Evolutionary conservation across 2,329 filamentous ascomycete species (phyloP), one percentile per base, ranked within the genome.

Genomic region (Alternaria panax): DNA sequence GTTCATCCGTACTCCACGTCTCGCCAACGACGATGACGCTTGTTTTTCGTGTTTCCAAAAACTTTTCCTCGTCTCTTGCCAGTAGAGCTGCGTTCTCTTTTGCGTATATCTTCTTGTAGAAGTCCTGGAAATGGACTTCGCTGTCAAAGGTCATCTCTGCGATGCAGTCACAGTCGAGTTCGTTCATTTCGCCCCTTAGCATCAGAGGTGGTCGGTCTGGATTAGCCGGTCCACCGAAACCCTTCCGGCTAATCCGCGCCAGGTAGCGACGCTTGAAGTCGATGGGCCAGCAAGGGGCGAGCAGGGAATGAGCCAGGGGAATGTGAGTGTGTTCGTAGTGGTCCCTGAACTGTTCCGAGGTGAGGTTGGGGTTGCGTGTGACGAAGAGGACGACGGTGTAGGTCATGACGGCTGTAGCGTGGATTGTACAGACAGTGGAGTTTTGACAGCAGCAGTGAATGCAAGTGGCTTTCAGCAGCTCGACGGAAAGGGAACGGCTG

Each of bases 271-370:
- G 69, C n/a, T 58, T 66, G 55, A 70, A 66, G 7, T 50, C 40
- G 27, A 60, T 51, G 6, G 70, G 72, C 62, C 71, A 74, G 40
- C 54, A 60, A 7, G 47, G 45, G 3, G 60, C 59, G 42, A 64
- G 58, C 24, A 74, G 57, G 2, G 66, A 67, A 47, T 69, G 56
- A 5, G 62, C 56, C 2, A 74, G 62, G 8, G 73, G 71, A 16
- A 75, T 62, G 51, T 76, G 69, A 9, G 36, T 64, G 48, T 65
- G 66, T 41, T 76, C 73, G 51, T 67, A 74, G 62, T 73, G 56
- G 30, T 72, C 54, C 30, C 65, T 66, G 67, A 76, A 74, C 43
- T 74, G 38, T 5, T 71, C 64, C 11, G 68, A 57, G 4, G 68
- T 66, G 38, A 74, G 54, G 25, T 41, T 42, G 20, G 67, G 54